phyloP scores from a whole-genome alignment of 176 grass and related monocot species.

The Hyparrhenia diplandra region DNA sequence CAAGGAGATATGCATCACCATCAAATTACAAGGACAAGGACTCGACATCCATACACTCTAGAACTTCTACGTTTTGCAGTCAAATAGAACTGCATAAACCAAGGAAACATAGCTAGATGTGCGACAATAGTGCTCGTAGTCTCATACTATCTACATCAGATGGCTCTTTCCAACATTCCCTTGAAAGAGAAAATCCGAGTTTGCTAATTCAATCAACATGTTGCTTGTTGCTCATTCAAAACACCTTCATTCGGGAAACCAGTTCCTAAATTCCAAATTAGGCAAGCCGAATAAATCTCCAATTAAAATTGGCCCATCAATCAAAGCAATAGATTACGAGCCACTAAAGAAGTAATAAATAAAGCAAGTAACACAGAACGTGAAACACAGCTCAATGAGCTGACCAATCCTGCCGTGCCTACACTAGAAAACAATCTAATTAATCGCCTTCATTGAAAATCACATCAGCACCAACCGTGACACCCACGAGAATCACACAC shows the following conservation, averaged over 20 bases:
- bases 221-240: neutral
- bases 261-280: neutral
- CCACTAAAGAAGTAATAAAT: neutral
- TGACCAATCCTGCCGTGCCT: neutral
- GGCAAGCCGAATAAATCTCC: neutral
- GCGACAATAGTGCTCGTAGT: neutral
- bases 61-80: neutral
- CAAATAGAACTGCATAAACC: neutral
- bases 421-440: neutral
- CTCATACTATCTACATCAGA: neutral
- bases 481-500: neutral
- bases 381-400: neutral
- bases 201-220: neutral
- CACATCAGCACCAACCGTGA: neutral
- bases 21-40: neutral
- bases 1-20: neutral
- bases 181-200: neutral
- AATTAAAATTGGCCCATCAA: conserved; percentile 16
- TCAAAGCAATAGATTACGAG: neutral
- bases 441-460: neutral
- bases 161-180: neutral
- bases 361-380: neutral
- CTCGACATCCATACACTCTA: neutral
- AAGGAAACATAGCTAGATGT: neutral
- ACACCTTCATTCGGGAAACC: neutral